Percentiles rank a stretch among this genome's conserved stretches.
Evolutionary conservation across 2,329 filamentous ascomycete genomes (phyloP).

Genomic region (Penicillium sclerotiorum): DNA sequence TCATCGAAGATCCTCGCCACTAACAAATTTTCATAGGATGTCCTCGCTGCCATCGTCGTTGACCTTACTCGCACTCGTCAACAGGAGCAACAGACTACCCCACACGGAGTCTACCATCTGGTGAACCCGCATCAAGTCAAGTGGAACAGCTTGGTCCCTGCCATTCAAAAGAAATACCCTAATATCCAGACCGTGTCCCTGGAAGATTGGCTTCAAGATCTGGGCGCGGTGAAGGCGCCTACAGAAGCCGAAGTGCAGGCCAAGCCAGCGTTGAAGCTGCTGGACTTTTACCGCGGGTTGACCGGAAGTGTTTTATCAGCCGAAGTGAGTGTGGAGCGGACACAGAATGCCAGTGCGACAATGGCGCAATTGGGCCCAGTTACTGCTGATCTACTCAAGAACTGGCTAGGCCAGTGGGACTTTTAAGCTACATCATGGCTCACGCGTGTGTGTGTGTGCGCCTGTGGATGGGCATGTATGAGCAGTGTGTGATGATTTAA

Average conservation of each 20-base stretch:
- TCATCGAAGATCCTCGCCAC: background rate
- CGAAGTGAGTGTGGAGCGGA: too few species aligned
- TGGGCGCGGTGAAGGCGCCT: conserved; percentile 53
- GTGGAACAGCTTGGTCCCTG: conserved; percentile 48
- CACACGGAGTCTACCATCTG: conserved; percentile 46
- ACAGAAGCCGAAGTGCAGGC: conserved; percentile 38
- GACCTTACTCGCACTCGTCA: too few species aligned
- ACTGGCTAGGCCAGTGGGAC: too few species aligned
- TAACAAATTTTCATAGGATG: conserved; percentile 26
- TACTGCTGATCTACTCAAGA: too few species aligned
- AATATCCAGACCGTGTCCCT: conserved; percentile 45
- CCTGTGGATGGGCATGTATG: too few species aligned
- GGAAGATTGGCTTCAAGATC: conserved; percentile 44
- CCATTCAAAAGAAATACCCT: conserved; percentile 50
- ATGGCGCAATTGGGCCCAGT: too few species aligned
- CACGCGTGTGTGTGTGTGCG: too few species aligned
- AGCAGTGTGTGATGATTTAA: too few species aligned
- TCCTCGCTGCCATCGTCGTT: conserved; percentile 49
- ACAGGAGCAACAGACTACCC: conserved; percentile 50
- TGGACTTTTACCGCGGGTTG: conserved; percentile 54
- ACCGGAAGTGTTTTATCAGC: too few species aligned
- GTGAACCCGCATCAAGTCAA: conserved; percentile 55
- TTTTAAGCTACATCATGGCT: too few species aligned
- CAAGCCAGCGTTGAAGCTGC: conserved; percentile 57
- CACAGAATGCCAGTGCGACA: too few species aligned